Base-by-base conservation (phyloP, 352 stramenopile genomes). In the Phytopythium litorale region DNA sequence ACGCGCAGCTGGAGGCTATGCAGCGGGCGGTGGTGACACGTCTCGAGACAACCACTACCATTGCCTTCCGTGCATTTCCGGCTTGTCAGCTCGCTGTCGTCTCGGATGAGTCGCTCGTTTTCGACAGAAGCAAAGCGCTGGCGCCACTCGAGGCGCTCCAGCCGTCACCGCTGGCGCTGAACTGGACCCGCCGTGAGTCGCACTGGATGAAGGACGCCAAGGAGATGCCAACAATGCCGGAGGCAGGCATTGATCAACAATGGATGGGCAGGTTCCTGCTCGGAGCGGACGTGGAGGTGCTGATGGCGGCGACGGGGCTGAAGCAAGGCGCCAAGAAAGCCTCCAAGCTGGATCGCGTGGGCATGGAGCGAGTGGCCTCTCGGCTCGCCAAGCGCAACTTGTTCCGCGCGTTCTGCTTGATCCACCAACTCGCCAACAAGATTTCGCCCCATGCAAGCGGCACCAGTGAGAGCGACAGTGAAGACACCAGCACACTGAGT, bases 271-370 rank as follows among this genome's bases (percentile, higher is more conserved):
- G 63, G 12, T 87, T 89, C 53, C 84, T 88, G 35, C 53, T 60
- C 11, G 68, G 51, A 12, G 60, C 64, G 9, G 75, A 86, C 18
- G 60, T 87, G 6, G 83, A 92, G 48, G 77, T 85, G 45, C 56
- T 91, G 1, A 76, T 79, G 64, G 79, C 68, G 15, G 79, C 79
- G 4, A 87, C 71, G 7, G 81, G 81, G 13, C 78, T 88, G 46
- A 87, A 85, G n/a, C 77, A 92, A 54, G 83, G 83, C 18, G 81
- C 83, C 35, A 88, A 91, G 71, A 91, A 89, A 33, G 63, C 75
- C 2, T 71, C 68, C 7, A 78, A 82, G 46, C 81, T 92, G 75
- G 66, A 79, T 60, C 38, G 19, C 16, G 40, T 38, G 33, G 65
- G 68, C 21, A 78, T 83, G 67, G 71, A 84, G 45, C 73, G 65